Evolutionary conservation across 2,329 filamentous ascomycete genomes (phyloP).

Genomic region (Calonectria pteridis): DNA sequence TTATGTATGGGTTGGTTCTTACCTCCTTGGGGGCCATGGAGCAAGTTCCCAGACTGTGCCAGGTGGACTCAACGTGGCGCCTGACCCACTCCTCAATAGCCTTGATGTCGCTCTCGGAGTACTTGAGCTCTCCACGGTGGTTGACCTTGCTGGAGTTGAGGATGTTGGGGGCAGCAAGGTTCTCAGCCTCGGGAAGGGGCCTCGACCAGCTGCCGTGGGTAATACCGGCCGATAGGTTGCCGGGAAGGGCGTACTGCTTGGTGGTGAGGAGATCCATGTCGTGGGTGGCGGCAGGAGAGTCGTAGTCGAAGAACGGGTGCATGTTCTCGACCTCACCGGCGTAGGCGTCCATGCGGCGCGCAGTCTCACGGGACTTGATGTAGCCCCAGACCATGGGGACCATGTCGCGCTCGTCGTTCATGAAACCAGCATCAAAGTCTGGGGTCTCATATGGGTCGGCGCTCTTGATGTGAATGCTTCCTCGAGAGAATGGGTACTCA

Average conservation of each 20-base stretch:
- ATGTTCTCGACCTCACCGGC: conserved; percentile 77
- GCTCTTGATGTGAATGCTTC: conserved; percentile 77
- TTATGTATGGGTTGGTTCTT: too few relatives aligned
- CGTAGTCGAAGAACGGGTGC: conserved; percentile 80
- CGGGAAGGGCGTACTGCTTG: conserved; percentile 79
- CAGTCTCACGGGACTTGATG: conserved; percentile 85
- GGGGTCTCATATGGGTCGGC: conserved; percentile 79
- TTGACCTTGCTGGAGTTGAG: conserved; percentile 75
- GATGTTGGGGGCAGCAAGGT: conserved; percentile 55
- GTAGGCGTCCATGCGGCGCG: conserved; percentile 81
- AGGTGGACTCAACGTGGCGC: conserved; percentile 79
- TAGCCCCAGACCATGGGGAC: conserved; percentile 88
- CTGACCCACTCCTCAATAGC: conserved; percentile 78
- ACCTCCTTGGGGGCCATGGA: conserved; percentile 78
- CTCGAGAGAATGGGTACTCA: conserved; percentile 82
- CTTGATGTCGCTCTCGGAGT: conserved; percentile 72
- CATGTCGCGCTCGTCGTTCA: conserved; percentile 90
- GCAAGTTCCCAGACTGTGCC: conserved; percentile 68
- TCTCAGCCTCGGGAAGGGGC: conserved; percentile 67
- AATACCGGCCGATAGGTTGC: conserved; percentile 78
- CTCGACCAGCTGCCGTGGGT: conserved; percentile 80
- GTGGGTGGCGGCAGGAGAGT: conserved; percentile 76
- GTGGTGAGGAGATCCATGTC: conserved; percentile 83
- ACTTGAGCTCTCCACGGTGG: conserved; percentile 73
- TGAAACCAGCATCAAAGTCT: conserved; percentile 85